phyloP scores from a whole-genome alignment of 345 rosid genomes.

The Clarkia xantiana region DNA sequence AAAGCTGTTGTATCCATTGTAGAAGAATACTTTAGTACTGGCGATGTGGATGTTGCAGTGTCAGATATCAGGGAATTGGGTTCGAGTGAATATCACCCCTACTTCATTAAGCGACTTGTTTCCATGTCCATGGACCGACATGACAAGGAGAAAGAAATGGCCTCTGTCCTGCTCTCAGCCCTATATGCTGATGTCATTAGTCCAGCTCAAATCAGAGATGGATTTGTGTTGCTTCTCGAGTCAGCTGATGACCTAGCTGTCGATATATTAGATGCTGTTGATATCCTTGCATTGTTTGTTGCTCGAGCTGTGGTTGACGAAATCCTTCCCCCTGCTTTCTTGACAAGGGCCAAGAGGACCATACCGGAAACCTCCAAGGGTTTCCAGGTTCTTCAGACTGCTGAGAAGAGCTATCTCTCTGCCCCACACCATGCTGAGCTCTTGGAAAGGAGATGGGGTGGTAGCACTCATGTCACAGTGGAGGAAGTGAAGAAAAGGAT shows the following conservation, averaged over 20 bases:
- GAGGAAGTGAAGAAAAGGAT: slow-evolving; percentile 93
- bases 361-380: slow-evolving; percentile 73
- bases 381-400: slow-evolving; percentile 64
- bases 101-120: slow-evolving; percentile 77
- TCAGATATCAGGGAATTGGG: slow-evolving; percentile 95
- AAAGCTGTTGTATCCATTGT: slow-evolving; percentile 69
- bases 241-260: slow-evolving; percentile 93
- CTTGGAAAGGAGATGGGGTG: slow-evolving; percentile 98
- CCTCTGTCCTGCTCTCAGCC: slow-evolving; percentile 84
- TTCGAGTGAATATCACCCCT: slow-evolving; percentile 76
- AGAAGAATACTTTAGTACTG: slow-evolving; percentile 85
- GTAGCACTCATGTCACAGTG: slow-evolving; percentile 79
- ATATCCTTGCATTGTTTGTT: slow-evolving; percentile 76
- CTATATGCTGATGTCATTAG: slow-evolving; percentile 84
- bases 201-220: slow-evolving; percentile 84
- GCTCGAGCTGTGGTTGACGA: slow-evolving; percentile 98
- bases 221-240: slow-evolving; percentile 89
- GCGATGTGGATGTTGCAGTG: slow-evolving; percentile 84
- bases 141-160: slow-evolving; percentile 99
- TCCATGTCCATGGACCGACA: slow-evolving; percentile 98
- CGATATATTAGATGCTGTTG: slow-evolving; percentile 83
- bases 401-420: slow-evolving; percentile 91
- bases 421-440: slow-evolving; percentile 99
- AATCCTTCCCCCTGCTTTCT: slow-evolving; percentile 84
- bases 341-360: slow-evolving; percentile 62